A percentile compares a stretch with the other conserved stretches of the same genome.
Conservation (phyloP, 1,284 basidiomycete species). For the Malassezia nana region DNA sequence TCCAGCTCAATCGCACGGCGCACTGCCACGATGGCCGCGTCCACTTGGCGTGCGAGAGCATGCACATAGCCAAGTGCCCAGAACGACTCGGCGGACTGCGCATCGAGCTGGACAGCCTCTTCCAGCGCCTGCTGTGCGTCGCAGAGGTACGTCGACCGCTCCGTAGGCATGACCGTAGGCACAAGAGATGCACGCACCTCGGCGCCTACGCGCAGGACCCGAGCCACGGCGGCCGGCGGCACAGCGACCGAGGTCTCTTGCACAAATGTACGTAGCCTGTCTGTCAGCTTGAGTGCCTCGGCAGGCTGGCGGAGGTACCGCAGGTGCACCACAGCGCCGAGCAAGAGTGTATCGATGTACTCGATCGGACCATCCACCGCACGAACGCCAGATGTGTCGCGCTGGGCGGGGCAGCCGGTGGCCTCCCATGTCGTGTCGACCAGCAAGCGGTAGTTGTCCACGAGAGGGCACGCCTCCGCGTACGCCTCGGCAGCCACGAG, state of each 20-base stretch:
- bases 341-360: slow-evolving; percentile 28
- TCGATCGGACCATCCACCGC: slow-evolving; percentile 16
- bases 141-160: slow-evolving; percentile 57
- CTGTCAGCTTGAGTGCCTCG: slow-evolving; percentile 26
- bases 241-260: slow-evolving; percentile 18
- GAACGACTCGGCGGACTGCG: slow-evolving; percentile 57
- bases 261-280: slow-evolving; percentile 18
- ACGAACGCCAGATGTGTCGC: slow-evolving; percentile 2
- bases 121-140: slow-evolving; percentile 57
- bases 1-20: slow-evolving; percentile 65
- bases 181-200: slow-evolving; percentile 53
- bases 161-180: slow-evolving; percentile 53
- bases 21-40: slow-evolving; percentile 61
- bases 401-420: slow-evolving; percentile 18
- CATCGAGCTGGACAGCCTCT: slow-evolving; percentile 55
- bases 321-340: slow-evolving; percentile 28
- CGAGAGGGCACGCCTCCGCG: slow-evolving; percentile 32
- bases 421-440: slow-evolving; percentile 42
- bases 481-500: slow-evolving; percentile 40
- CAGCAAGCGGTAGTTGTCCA: slow-evolving; percentile 36
- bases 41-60: slow-evolving; percentile 62
- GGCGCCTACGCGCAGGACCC: slow-evolving; percentile 6
- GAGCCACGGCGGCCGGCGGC: slow-evolving; percentile 1
- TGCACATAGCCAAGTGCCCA: slow-evolving; percentile 53
- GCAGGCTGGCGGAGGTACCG: slow-evolving; percentile 24